Evolutionary conservation across 1,284 basidiomycete genomes (phyloP).

Genomic region (Afroboletus lepidellus): DNA sequence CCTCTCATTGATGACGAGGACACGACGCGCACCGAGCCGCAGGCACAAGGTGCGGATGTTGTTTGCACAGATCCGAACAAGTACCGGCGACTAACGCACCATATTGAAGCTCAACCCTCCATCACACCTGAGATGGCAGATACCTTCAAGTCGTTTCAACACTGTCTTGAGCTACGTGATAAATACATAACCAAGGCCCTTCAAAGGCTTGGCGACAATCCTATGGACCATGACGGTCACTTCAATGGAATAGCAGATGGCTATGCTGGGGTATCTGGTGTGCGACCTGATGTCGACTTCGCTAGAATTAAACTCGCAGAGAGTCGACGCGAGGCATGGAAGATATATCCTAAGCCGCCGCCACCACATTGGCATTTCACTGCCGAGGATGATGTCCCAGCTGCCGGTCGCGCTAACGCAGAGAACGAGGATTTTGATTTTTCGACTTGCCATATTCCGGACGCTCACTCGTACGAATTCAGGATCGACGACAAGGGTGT

Average conservation of each 20-base stretch:
- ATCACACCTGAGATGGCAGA: slow-evolving; percentile 52
- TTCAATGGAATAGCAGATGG: slow-evolving; percentile 64
- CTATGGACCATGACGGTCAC: slow-evolving; percentile 79
- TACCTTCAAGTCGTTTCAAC: slow-evolving; percentile 65
- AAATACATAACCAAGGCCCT: slow-evolving; percentile 87
- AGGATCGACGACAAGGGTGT: slow-evolving; percentile 84
- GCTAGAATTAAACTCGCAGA: slow-evolving; percentile 31
- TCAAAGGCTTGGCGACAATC: slow-evolving; percentile 90
- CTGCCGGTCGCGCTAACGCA: slow-evolving; percentile 35
- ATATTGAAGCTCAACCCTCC: slow-evolving; percentile 35
- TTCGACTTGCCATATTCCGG: slow-evolving; percentile 71
- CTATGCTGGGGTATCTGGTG: slow-evolving; percentile 62
- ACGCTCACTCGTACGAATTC: slow-evolving; percentile 59
- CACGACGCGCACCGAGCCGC: slow-evolving; percentile 31
- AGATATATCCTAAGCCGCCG: slow-evolving; percentile 86
- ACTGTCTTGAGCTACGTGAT: slow-evolving; percentile 85
- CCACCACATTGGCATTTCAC: slow-evolving; percentile 93
- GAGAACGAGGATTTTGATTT: slow-evolving; percentile 64
- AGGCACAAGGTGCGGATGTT: slow-evolving; percentile 20
- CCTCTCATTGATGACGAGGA: slow-evolving; percentile 44
- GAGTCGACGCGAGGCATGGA: slow-evolving; percentile 62
- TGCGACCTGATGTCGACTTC: slow-evolving; percentile 58
- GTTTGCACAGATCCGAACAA: not conserved
- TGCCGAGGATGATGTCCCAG: slow-evolving; percentile 51
- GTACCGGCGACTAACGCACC: slow-evolving; percentile 11